Evolutionary conservation across 23 red algal species (phyloP), one percentile per base, ranked within the genome.

Genomic region (Pyropia haitanensis): DNA sequence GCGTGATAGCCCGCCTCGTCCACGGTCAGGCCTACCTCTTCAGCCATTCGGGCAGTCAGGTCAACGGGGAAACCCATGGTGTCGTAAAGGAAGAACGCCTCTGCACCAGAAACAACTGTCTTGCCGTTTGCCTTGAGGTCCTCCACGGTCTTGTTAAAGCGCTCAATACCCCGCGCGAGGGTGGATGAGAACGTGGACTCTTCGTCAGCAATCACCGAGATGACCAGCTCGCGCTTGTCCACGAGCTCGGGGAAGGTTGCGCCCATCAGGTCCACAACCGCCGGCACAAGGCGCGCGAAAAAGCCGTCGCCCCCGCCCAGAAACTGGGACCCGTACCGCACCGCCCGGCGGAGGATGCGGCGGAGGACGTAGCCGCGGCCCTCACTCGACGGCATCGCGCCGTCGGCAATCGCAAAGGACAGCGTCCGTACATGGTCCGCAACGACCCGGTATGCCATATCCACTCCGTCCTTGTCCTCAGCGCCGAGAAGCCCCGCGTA

Each of bases 51-150:
- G 34, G 91, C 76, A 14, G 94, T 98, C 13, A 98, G 46, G 60
- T 98, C 94, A 50, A 98, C 75, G 9, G 94, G 94, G 75, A 98
- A 98, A 32, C 94, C 94, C 94, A 98, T 98, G 1, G 94, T 90
- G 60, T 98, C 94, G 65, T 98, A 98, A 62, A 98, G 64, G 73
- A 98, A 98, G 82, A 98, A 98, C 0, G 85, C 94, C 50, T 98
- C 94, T 3, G 70, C 4, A 21, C 94, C 94, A 55, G 85, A 75
- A 29, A 98, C 58, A 55, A 86, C 76, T 7, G 54, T 74, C 16
- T 63, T 22, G 20, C 77, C 77, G 17, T 48, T 79, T 17, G 20
- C 46, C 50, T 68, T 60, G 0, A 86, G 54, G 39, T 70, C 80
- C 10, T 65, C 18, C n/a, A 68, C 80, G 27, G 81, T 90, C 54